Conservation (phyloP, 768 basidiomycete species). For the Russula olivacea region DNA sequence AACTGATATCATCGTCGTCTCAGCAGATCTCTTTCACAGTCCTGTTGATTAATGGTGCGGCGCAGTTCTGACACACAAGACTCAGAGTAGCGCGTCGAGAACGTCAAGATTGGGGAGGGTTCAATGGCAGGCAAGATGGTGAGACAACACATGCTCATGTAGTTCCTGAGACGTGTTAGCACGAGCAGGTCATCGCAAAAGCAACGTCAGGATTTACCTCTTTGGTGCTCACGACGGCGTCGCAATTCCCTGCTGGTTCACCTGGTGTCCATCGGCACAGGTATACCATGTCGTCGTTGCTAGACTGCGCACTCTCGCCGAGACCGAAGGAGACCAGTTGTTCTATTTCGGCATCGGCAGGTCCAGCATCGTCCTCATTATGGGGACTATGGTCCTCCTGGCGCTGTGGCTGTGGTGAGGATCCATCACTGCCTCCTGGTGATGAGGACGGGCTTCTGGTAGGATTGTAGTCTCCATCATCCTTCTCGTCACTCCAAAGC, state of each 20-base stretch:
- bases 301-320: neutral
- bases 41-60: neutral
- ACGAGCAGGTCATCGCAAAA: neutral
- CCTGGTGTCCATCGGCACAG: conserved; percentile 19
- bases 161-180: conserved; percentile 12
- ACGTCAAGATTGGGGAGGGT: neutral
- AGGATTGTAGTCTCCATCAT: conserved; percentile 21
- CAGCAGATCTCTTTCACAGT: too few relatives aligned
- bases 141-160: conserved; percentile 13
- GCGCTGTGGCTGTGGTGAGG: neutral
- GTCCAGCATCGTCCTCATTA: neutral
- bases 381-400: neutral
- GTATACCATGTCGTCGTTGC: conserved; percentile 14
- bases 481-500: conserved; percentile 7
- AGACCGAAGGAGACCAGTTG: neutral
- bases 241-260: neutral
- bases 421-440: neutral
- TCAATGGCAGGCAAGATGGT: conserved; percentile 19
- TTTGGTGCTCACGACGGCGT: neutral
- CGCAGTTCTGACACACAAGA: neutral
- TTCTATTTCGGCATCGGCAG: neutral
- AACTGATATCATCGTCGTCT: too few relatives aligned
- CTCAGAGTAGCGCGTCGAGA: neutral
- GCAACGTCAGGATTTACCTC: neutral
- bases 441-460: neutral